Evolutionary conservation across 257 asterid species (phyloP).

Genomic region (Capsicum chinense): DNA sequence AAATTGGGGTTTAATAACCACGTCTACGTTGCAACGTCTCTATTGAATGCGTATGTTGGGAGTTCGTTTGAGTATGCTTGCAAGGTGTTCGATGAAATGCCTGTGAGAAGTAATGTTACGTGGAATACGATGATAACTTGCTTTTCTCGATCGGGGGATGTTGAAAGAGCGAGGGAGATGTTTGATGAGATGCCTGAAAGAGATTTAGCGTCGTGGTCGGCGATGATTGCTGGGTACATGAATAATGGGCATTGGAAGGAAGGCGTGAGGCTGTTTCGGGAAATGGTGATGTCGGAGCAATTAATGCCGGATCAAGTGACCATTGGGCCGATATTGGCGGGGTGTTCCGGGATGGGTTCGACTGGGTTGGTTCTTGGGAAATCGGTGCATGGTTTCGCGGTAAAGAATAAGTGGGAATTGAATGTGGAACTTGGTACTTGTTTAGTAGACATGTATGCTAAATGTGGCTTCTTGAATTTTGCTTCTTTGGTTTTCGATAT

Average conservation of each 20-base stretch:
- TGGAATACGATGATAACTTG: conserved; percentile 12
- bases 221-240: conserved; percentile 58
- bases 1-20: conserved; percentile 4
- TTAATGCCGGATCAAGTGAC: conserved; percentile 58
- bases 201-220: conserved; percentile 61
- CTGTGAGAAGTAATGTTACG: not conserved
- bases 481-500: conserved; percentile 51
- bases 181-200: conserved; percentile 57
- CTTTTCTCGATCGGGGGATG: conserved; percentile 21
- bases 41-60: not conserved
- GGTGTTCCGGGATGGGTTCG: conserved; percentile 57
- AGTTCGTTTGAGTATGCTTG: not conserved
- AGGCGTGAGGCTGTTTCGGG: conserved; percentile 52
- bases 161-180: not conserved
- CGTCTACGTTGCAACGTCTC: not conserved
- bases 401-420: conserved; percentile 58
- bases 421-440: conserved; percentile 56
- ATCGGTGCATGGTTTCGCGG: conserved; percentile 52
- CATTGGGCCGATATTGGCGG: conserved; percentile 48
- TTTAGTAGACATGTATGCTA: conserved; percentile 67
- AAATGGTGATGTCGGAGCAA: conserved; percentile 42
- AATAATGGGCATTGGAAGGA: conserved; percentile 45
- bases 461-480: conserved; percentile 55
- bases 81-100: conserved; percentile 5
- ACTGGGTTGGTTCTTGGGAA: conserved; percentile 60